A percentile compares a stretch with the other conserved stretches of the same genome.
Evolutionary conservation across 1,139 yeast species (phyloP).

Genomic region (Lodderomyces theae): DNA sequence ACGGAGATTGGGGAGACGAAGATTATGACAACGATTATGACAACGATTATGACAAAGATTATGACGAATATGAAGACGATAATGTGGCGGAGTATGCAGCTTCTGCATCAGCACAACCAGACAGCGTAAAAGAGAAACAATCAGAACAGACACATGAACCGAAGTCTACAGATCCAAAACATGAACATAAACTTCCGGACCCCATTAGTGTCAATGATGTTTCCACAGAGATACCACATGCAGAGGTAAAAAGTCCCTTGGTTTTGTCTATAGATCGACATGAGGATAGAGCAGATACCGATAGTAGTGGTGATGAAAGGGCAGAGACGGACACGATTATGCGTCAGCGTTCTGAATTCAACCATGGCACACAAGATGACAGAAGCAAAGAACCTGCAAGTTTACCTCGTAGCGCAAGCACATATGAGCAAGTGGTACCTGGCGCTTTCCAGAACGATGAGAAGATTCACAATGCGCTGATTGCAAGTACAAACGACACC

Average conservation of each 20-base stretch:
- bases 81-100: conserved; percentile 4
- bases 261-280: conserved; percentile 37
- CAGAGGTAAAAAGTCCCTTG: conserved; percentile 15
- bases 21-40: conserved; percentile 19
- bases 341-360: too few relatives aligned
- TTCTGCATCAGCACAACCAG: neutral
- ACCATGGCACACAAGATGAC: too few relatives aligned
- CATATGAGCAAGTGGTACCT: conserved; percentile 1
- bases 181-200: conserved; percentile 2
- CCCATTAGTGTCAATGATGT: neutral
- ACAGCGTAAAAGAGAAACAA: neutral
- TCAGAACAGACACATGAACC: too few relatives aligned
- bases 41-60: conserved; percentile 24
- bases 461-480: neutral
- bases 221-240: neutral
- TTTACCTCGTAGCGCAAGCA: neutral
- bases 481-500: neutral
- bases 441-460: conserved; percentile 2
- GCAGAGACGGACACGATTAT: neutral
- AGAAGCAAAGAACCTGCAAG: too few relatives aligned
- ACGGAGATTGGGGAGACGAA: conserved; percentile 59
- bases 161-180: too few relatives aligned
- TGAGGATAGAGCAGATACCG: conserved; percentile 1
- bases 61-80: conserved; percentile 12
- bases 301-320: conserved; percentile 12